These are phyloP conservation scores for Nothophaeocryptopus gaeumannii DNA, from an alignment of 2,329 filamentous ascomycete species.

Conservation along the genomic window DNA sequence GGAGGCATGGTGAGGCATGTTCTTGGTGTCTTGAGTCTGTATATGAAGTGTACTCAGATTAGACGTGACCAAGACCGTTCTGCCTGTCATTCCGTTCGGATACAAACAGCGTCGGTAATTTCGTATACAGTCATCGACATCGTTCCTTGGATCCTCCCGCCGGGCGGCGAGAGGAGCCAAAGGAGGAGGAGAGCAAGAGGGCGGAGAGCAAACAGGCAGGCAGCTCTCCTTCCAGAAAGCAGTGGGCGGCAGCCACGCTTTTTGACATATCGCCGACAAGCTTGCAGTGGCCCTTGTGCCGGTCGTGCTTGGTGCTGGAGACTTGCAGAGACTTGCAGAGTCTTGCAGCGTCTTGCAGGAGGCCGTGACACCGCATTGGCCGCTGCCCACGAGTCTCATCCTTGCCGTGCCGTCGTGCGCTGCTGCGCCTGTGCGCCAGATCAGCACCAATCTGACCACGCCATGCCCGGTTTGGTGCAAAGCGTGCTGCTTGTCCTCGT, in stretches of 20 bases:
- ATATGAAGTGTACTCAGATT: neutral
- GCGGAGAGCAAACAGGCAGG: neutral
- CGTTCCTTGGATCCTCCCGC: neutral
- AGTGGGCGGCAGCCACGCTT: neutral
- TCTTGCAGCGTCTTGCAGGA: neutral
- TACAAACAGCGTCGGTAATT: no score
- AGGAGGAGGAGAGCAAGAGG: slow-evolving; percentile 1
- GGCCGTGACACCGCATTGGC: slow-evolving; percentile 17
- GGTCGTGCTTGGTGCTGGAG: slow-evolving; percentile 3
- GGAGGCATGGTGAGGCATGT: neutral
- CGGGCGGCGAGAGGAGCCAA: neutral
- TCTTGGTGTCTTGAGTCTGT: neutral
- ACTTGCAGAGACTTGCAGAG: neutral
- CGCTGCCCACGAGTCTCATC: slow-evolving; percentile 22
- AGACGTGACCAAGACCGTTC: neutral
- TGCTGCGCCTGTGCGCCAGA: slow-evolving; percentile 8
- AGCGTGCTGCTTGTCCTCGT: slow-evolving; percentile 2
- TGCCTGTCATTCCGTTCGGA: no score
- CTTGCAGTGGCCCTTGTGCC: neutral
- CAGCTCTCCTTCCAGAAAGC: neutral
- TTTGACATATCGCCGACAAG: no score
- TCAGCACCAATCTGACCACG: slow-evolving; percentile 18
- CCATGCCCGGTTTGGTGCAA: slow-evolving; percentile 10
- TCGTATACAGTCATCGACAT: no score
- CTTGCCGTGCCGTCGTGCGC: slow-evolving; percentile 10